Percentiles rank a stretch among this genome's conserved stretches.
Conservation (phyloP, 768 basidiomycete species). For the Collybia sordida region DNA sequence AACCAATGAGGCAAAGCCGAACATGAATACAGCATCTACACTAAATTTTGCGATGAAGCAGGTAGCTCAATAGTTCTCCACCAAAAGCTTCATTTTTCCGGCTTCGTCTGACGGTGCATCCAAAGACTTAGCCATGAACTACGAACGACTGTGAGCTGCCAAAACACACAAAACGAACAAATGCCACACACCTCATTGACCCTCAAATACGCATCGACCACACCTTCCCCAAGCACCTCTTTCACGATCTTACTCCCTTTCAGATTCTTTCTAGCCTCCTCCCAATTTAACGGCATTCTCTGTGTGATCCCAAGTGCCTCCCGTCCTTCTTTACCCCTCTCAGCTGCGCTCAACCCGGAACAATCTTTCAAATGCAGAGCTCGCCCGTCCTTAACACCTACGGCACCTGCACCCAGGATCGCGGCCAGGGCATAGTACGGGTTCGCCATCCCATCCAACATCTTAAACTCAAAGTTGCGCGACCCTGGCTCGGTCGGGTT, state of each 20-base stretch:
- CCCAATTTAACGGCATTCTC: conserved; percentile 49
- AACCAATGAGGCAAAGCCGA: too few species aligned
- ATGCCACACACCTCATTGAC: conserved; percentile 45
- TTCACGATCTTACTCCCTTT: conserved; percentile 32
- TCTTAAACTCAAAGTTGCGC: conserved; percentile 63
- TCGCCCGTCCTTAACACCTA: conserved; percentile 40
- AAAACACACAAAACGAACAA: too few species aligned
- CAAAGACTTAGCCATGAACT: too few species aligned
- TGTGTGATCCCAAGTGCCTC: conserved; percentile 42
- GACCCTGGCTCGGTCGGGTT: conserved; percentile 44
- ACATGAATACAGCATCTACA: too few species aligned
- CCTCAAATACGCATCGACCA: conserved; percentile 43
- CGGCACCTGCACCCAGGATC: conserved; percentile 51
- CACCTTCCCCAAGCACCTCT: conserved; percentile 35
- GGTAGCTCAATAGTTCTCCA: too few species aligned
- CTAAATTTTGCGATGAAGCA: too few species aligned
- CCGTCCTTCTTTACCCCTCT: conserved; percentile 46
- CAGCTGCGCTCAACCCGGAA: conserved; percentile 30
- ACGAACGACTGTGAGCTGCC: too few species aligned
- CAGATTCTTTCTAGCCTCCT: conserved; percentile 41
- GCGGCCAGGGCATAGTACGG: conserved; percentile 59
- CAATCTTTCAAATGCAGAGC: conserved; percentile 39
- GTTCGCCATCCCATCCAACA: conserved; percentile 63
- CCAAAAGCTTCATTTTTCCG: too few species aligned
- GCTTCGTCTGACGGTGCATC: too few species aligned